Evolutionary conservation across 2,329 filamentous ascomycete species (phyloP).

Genomic region (Aspergillus costaricaensis): DNA sequence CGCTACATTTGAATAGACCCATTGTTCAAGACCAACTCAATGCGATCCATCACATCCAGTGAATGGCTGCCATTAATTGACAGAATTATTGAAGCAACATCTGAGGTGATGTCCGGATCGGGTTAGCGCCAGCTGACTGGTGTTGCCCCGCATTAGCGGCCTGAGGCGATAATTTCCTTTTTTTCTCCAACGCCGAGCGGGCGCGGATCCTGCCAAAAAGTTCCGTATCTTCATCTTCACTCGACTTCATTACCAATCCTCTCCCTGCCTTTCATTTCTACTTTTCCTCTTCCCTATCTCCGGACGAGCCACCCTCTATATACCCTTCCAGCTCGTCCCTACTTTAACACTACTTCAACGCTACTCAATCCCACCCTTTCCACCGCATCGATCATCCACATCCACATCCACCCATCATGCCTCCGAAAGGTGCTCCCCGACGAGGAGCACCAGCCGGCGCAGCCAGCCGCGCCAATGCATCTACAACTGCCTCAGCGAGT

Average conservation of each 20-base stretch:
- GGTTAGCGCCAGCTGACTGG: slow-evolving; percentile 3
- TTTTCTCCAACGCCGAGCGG: slow-evolving; percentile 11
- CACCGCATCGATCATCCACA: not conserved
- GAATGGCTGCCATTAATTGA: not conserved
- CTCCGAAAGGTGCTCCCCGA: slow-evolving; percentile 36
- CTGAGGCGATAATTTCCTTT: slow-evolving; percentile 20
- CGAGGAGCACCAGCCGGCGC: slow-evolving; percentile 23
- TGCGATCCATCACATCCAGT: not conserved
- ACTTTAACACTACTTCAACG: not conserved
- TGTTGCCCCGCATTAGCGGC: slow-evolving; percentile 17
- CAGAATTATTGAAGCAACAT: too few relatives aligned
- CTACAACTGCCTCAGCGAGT: slow-evolving; percentile 19
- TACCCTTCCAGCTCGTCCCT: not conserved
- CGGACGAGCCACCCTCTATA: not conserved
- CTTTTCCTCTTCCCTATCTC: not conserved
- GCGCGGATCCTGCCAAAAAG: slow-evolving; percentile 7
- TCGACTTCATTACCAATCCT: not conserved
- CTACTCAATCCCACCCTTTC: not conserved
- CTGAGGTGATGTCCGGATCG: not conserved
- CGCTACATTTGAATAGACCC: not conserved
- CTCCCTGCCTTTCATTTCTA: not conserved
- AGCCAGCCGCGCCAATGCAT: slow-evolving; percentile 22
- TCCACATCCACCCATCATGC: slow-evolving; percentile 26
- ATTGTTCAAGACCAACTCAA: not conserved
- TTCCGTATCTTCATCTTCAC: slow-evolving; percentile 1